Percentiles rank a stretch among this genome's conserved stretches.
phyloP scores from a whole-genome alignment of 371 early-diverging fungal species.

The Cokeromyces recurvatus region DNA sequence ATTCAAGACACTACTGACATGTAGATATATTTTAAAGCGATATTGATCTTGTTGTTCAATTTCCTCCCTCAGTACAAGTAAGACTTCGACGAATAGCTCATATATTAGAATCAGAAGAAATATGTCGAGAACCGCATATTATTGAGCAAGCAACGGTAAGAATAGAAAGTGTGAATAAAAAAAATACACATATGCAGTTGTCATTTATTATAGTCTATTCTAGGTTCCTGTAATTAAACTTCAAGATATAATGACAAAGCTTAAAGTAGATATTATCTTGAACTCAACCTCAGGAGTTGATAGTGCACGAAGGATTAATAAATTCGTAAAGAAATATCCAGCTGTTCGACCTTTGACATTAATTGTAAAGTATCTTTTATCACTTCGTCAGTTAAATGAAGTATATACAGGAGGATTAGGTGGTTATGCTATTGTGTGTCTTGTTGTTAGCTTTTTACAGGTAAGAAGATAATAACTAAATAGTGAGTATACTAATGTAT shows the following conservation, averaged over 20 bases:
- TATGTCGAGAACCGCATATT: conserved; percentile 30
- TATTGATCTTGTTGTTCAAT: conserved; percentile 71
- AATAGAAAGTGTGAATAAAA: neutral
- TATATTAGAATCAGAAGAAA: conserved; percentile 10
- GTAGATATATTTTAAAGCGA: conserved; percentile 46
- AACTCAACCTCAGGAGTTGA: conserved; percentile 69
- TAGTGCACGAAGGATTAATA: conserved; percentile 56
- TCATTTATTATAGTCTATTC: neutral
- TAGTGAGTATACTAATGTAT: neutral
- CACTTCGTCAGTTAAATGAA: conserved; percentile 77
- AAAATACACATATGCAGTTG: neutral
- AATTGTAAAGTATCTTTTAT: conserved; percentile 81
- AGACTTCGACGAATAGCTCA: conserved; percentile 11
- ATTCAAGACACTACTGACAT: no score
- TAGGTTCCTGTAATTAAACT: conserved; percentile 94
- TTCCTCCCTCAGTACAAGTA: conserved; percentile 7
- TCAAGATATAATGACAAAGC: conserved; percentile 61
- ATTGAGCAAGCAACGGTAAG: conserved; percentile 51
- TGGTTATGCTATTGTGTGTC: conserved; percentile 83
- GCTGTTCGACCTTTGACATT: conserved; percentile 67
- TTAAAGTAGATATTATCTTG: conserved; percentile 82
- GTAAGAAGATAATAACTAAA: conserved; percentile 9
- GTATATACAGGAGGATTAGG: conserved; percentile 93
- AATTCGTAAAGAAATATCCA: conserved; percentile 49
- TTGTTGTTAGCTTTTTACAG: conserved; percentile 85